Percentiles rank a stretch among this genome's conserved stretches.
Evolutionary conservation across 345 rosid genomes (phyloP).

Genomic region (Gynandropsis gynandra): DNA sequence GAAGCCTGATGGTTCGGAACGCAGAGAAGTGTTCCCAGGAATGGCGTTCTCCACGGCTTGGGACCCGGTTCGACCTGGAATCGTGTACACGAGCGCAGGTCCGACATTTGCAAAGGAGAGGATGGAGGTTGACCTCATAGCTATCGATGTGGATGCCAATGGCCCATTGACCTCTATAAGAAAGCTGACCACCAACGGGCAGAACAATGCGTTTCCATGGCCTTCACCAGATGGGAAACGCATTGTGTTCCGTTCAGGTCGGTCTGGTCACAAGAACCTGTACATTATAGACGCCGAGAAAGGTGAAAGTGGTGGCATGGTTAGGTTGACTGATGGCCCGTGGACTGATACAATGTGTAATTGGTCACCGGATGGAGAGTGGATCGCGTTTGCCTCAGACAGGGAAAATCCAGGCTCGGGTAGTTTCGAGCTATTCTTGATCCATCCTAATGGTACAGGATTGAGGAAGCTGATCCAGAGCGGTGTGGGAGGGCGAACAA

Average conservation of each 20-base stretch:
- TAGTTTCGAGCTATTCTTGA: slow-evolving; percentile 59
- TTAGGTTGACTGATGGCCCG: slow-evolving; percentile 58
- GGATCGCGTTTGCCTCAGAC: slow-evolving; percentile 79
- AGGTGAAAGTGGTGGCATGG: slow-evolving; percentile 53
- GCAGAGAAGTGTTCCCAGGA: slow-evolving; percentile 36
- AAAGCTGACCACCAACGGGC: slow-evolving; percentile 58
- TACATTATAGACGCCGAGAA: slow-evolving; percentile 64
- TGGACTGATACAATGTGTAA: slow-evolving; percentile 83
- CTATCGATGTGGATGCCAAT: slow-evolving; percentile 42
- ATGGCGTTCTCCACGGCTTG: slow-evolving; percentile 68
- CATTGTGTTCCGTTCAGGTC: slow-evolving; percentile 71
- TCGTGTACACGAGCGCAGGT: slow-evolving; percentile 63
- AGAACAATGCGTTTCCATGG: slow-evolving; percentile 82
- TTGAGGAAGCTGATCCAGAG: slow-evolving; percentile 61
- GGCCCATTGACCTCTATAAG: slow-evolving; percentile 26
- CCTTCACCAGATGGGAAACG: slow-evolving; percentile 77
- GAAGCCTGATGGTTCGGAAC: slow-evolving; percentile 66
- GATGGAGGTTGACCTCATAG: slow-evolving; percentile 59
- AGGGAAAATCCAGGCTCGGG: slow-evolving; percentile 64
- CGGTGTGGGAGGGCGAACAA: slow-evolving; percentile 56
- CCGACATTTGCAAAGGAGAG: slow-evolving; percentile 62
- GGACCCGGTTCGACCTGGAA: slow-evolving; percentile 62
- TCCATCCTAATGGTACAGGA: slow-evolving; percentile 79
- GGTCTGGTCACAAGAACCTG: slow-evolving; percentile 72
- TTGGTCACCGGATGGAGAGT: slow-evolving; percentile 78